Evolutionary conservation across 2,329 filamentous ascomycete species (phyloP).

Genomic region (Leptosphaerulina australis): DNA sequence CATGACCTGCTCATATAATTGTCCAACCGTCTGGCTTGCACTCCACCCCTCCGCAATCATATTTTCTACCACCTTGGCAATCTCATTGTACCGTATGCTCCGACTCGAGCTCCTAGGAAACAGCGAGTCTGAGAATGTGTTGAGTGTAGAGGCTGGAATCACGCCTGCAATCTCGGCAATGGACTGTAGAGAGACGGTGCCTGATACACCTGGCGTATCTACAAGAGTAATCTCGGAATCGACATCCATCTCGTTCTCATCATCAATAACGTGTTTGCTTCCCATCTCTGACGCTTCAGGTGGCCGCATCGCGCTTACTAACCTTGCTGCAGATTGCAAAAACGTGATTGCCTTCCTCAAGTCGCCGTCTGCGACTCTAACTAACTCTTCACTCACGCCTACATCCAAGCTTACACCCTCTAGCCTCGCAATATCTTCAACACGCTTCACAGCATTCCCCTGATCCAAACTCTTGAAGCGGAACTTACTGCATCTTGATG

Average conservation of each 20-base stretch:
- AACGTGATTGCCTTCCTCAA: constrained; percentile 95
- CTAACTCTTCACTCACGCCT: constrained; percentile 81
- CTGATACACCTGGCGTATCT: not conserved
- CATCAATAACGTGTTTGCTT: constrained; percentile 54
- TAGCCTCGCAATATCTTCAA: constrained; percentile 80
- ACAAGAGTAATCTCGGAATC: constrained; percentile 31
- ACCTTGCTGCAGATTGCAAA: constrained; percentile 87
- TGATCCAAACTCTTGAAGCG: constrained; percentile 95
- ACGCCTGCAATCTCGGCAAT: constrained; percentile 97
- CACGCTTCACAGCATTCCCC: constrained; percentile 75
- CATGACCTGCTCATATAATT: constrained; percentile 83
- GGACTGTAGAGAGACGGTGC: constrained; percentile 68
- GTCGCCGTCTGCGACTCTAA: constrained; percentile 90
- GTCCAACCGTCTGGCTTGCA: constrained; percentile 81
- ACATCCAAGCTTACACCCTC: constrained; percentile 79
- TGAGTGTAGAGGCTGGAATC: constrained; percentile 77
- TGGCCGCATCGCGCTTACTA: constrained; percentile 69
- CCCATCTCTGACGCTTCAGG: constrained; percentile 47
- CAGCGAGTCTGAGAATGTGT: constrained; percentile 73
- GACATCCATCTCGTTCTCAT: constrained; percentile 60
- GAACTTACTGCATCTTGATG: constrained; percentile 93
- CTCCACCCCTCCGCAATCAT: constrained; percentile 98
- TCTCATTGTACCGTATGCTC: constrained; percentile 67
- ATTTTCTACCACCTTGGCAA: constrained; percentile 82
- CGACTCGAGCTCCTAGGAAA: constrained; percentile 61